Evolutionary conservation across 176 grass and related monocot species (phyloP).

Genomic region (Triticum timopheevii): DNA sequence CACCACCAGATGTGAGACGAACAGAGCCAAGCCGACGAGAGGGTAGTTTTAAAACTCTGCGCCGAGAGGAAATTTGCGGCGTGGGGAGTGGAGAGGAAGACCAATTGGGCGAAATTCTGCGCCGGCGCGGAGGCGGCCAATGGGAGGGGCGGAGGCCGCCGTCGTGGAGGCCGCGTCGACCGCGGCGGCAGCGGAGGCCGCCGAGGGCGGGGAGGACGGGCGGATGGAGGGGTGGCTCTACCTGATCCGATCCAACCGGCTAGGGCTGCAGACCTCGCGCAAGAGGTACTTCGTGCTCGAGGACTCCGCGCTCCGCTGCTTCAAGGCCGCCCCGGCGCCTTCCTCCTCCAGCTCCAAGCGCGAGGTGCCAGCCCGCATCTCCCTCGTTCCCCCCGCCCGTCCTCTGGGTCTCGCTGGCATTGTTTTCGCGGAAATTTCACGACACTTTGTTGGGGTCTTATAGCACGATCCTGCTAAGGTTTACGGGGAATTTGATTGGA

Average conservation of each 20-base stretch:
- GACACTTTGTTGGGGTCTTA: background rate
- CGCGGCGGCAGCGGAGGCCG: background rate
- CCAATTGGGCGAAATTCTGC: background rate
- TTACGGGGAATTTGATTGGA: background rate
- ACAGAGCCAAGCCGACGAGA: background rate
- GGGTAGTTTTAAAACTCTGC: background rate
- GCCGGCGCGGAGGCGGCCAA: background rate
- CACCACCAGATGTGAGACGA: slow-evolving; percentile 14
- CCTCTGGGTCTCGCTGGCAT: background rate
- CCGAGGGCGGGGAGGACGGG: slow-evolving; percentile 6
- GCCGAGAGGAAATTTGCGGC: background rate
- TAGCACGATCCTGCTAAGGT: background rate
- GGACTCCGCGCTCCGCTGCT: slow-evolving; percentile 72
- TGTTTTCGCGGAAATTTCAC: background rate
- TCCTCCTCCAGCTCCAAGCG: slow-evolving; percentile 43
- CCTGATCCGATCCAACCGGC: slow-evolving; percentile 80
- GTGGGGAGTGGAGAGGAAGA: background rate
- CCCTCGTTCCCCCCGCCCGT: background rate
- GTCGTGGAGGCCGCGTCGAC: slow-evolving; percentile 24
- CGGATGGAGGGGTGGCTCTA: slow-evolving; percentile 90
- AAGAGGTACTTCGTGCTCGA: slow-evolving; percentile 98
- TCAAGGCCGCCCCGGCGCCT: slow-evolving; percentile 53
- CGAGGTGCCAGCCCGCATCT: slow-evolving; percentile 46
- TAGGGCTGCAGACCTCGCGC: slow-evolving; percentile 78
- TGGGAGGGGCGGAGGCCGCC: slow-evolving; percentile 21